These are phyloP conservation scores for Xylariaceae sp. DNA, from an alignment of 2,329 filamentous ascomycete genomes.

Conservation along the genomic window DNA sequence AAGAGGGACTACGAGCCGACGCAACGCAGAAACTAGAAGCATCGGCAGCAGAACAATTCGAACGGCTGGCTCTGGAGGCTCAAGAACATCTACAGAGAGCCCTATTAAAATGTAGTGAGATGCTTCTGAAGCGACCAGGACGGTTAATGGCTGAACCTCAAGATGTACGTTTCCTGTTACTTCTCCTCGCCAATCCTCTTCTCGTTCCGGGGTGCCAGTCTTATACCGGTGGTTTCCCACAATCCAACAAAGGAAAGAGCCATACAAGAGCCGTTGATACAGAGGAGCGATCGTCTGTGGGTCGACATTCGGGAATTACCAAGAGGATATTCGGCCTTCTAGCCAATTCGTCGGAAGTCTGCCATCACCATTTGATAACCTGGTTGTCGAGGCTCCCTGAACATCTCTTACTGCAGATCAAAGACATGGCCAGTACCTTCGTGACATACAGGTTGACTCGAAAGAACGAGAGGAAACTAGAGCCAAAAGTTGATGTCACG, in stretches of 20 bases:
- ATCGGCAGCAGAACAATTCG: constrained; percentile 51
- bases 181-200: constrained; percentile 80
- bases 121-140: constrained; percentile 79
- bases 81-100: constrained; percentile 73
- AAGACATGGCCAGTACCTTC: constrained; percentile 79
- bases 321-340: constrained; percentile 84
- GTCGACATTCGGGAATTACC: constrained; percentile 81
- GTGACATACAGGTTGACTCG: constrained; percentile 80
- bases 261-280: constrained; percentile 18
- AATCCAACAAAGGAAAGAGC: constrained; percentile 36
- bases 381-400: constrained; percentile 80
- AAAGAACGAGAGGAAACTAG: constrained; percentile 71
- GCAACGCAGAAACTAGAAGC: constrained; percentile 42
- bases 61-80: constrained; percentile 58
- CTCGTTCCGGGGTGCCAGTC: constrained; percentile 58
- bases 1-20: constrained; percentile 54
- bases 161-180: constrained; percentile 78
- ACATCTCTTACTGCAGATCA: constrained; percentile 71
- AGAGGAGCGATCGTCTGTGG: constrained; percentile 42
- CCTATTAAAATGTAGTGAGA: constrained; percentile 80
- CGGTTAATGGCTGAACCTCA: constrained; percentile 70
- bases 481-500: constrained; percentile 64
- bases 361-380: constrained; percentile 76
- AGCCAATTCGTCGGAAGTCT: constrained; percentile 75
- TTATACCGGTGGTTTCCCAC: constrained; percentile 51